Evolutionary conservation across 805 yeast genomes (phyloP), one percentile per base, ranked within the genome.

Genomic region (Candida pini): DNA sequence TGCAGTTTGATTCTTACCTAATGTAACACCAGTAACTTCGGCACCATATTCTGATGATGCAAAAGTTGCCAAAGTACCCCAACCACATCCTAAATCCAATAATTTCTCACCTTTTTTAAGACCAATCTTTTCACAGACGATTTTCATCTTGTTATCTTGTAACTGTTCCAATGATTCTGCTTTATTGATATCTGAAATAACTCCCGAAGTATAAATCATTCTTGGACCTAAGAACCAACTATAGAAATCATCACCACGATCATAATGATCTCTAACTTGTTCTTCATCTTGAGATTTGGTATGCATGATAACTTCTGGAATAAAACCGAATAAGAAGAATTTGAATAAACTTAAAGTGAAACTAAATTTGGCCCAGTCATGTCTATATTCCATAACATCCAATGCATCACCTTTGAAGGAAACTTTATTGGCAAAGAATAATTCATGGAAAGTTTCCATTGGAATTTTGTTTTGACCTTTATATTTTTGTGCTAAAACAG

Each of bases 211-310:
- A 68, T 87, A 88, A 58, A 88, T 72, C 96, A 87, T 87, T 63
- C 96, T 78, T 43, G 95, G 92, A 41, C 96, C 96, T 49, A 87
- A 68, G 69, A 87, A 87, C 94, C 94, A 87, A 36, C 88, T 66
- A 73, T 88, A 88, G 63, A 87, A 87, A 63, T 88, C 96, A 57
- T 87, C 96, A 62, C 96, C 96, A 51, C 96, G 83, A 68, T 88
- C 96, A 61, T 87, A 87, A 66, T 87, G 95, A 54, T 83, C 96
- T 63, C 95, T 78, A 38, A 87, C 96, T 64, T 87, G 96, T 64
- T 87, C 96, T 67, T 87, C 96, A 59, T 88, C 96, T 68, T 87
- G 96, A 15, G 94, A 82, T 58, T 86, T 78, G 45, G 95, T 80
- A 68, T 87, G 96, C 78, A 87, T 59, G 51, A 87, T 81, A 38